These are phyloP conservation scores for Drechmeria coniospora DNA, from an alignment of 2,329 filamentous ascomycete genomes.

Conservation along the genomic window DNA sequence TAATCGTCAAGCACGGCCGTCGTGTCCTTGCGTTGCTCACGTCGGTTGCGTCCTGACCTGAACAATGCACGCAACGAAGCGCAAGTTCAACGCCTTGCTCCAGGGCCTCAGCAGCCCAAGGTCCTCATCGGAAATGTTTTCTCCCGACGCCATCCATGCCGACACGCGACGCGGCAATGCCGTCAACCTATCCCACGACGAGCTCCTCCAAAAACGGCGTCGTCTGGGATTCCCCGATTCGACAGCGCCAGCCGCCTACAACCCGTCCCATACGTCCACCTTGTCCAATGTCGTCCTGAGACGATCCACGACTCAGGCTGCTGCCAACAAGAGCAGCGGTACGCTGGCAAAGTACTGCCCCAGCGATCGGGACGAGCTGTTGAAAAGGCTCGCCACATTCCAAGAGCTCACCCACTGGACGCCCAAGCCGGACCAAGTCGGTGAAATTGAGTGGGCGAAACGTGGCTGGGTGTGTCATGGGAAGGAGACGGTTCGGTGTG, in stretches of 20 bases:
- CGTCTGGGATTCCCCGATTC: constrained; percentile 30
- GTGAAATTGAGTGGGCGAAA: constrained; percentile 89
- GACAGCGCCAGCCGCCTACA: constrained; percentile 16
- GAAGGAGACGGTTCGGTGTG: constrained; percentile 71
- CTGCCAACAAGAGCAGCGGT: constrained; percentile 8
- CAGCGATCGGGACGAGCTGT: constrained; percentile 67
- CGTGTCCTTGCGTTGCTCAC: neutral
- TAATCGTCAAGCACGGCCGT: too few species aligned
- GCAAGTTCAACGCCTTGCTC: constrained; percentile 65
- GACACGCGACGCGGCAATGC: constrained; percentile 5
- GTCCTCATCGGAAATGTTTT: constrained; percentile 4
- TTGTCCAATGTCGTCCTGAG: constrained; percentile 4
- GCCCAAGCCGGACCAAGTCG: constrained; percentile 74
- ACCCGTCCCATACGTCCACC: constrained; percentile 8
- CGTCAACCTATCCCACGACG: constrained; percentile 15
- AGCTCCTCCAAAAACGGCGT: constrained; percentile 36
- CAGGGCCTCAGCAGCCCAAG: constrained; percentile 42
- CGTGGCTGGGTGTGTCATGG: constrained; percentile 78
- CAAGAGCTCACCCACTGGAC: constrained; percentile 86
- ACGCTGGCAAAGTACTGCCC: constrained; percentile 59
- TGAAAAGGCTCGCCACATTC: constrained; percentile 71
- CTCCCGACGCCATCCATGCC: constrained; percentile 9
- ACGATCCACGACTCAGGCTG: constrained; percentile 2
- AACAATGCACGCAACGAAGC: constrained; percentile 63
- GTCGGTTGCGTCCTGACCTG: neutral